phyloP scores from a whole-genome alignment of 2,329 filamentous ascomycete genomes.

The Pyrenochaeta sp. region DNA sequence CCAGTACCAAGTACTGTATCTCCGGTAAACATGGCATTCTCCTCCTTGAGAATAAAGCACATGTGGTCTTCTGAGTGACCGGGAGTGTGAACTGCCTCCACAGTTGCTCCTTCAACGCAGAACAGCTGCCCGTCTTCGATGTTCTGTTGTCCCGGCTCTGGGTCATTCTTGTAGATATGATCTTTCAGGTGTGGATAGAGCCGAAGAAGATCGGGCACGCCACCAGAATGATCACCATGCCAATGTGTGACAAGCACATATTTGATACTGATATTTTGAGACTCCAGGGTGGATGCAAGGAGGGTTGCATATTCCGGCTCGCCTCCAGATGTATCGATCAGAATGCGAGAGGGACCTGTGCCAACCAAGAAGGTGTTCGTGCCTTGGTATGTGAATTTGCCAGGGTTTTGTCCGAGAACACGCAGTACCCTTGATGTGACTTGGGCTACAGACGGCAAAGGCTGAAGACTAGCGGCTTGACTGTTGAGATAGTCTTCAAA shows the following conservation, averaged over 20 bases:
- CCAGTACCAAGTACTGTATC: constrained; percentile 52
- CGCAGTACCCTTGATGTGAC: constrained; percentile 54
- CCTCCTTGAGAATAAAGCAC: constrained; percentile 47
- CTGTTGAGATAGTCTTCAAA: constrained; percentile 58
- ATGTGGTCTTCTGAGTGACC: constrained; percentile 46
- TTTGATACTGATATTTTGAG: constrained; percentile 43
- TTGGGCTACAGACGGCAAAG: constrained; percentile 51
- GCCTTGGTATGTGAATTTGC: constrained; percentile 54
- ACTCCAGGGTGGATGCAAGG: constrained; percentile 42
- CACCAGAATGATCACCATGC: constrained; percentile 55
- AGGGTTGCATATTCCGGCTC: constrained; percentile 44
- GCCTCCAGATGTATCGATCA: constrained; percentile 74
- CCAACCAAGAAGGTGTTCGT: constrained; percentile 94
- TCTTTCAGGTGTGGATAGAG: constrained; percentile 33
- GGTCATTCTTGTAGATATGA: constrained; percentile 49
- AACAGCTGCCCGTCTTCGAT: constrained; percentile 50
- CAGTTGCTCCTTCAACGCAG: constrained; percentile 49
- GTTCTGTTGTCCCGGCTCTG: constrained; percentile 33
- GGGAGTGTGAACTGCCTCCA: constrained; percentile 45
- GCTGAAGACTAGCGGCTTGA: constrained; percentile 49
- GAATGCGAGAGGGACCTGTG: constrained; percentile 70
- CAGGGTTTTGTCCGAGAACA: constrained; percentile 55
- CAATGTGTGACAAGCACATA: constrained; percentile 55
- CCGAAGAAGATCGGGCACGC: constrained; percentile 49
- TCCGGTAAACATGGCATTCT: constrained; percentile 49